Conservation (phyloP, 768 basidiomycete genomes). For the Inosperma sp. region DNA sequence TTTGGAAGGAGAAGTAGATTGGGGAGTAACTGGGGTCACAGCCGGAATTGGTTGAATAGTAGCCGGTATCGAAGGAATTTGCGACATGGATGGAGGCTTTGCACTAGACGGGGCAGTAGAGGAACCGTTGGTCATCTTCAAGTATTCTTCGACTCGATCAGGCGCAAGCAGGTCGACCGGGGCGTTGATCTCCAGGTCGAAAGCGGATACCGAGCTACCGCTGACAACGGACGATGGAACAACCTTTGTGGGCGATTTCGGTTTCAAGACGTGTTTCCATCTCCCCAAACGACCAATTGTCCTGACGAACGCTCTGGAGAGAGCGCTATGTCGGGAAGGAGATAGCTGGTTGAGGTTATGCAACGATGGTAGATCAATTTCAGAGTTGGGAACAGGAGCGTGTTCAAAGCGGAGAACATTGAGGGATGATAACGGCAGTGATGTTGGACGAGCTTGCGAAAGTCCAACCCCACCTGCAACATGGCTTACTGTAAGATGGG, state of each 20-base stretch:
- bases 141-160: conserved; percentile 59
- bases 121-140: conserved; percentile 46
- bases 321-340: conserved; percentile 54
- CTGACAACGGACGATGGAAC: conserved; percentile 15
- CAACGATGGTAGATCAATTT: conserved; percentile 32
- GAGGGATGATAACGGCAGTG: conserved; percentile 52
- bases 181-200: conserved; percentile 63
- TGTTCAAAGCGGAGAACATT: conserved; percentile 58
- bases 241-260: conserved; percentile 27
- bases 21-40: conserved; percentile 5
- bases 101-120: background rate
- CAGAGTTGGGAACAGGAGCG: conserved; percentile 28
- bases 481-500: conserved; percentile 38
- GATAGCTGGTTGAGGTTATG: conserved; percentile 36
- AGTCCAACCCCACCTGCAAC: conserved; percentile 35
- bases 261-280: conserved; percentile 75
- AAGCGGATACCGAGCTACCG: conserved; percentile 56
- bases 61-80: conserved; percentile 4
- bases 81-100: background rate
- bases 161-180: conserved; percentile 57
- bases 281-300: conserved; percentile 79
- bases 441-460: conserved; percentile 38
- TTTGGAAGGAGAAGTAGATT: conserved; percentile 5
- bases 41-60: conserved; percentile 1
- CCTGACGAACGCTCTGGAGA: conserved; percentile 74